These are phyloP conservation scores for Calonectria crousiana DNA, from an alignment of 2,329 filamentous ascomycete genomes.

Conservation along the genomic window DNA sequence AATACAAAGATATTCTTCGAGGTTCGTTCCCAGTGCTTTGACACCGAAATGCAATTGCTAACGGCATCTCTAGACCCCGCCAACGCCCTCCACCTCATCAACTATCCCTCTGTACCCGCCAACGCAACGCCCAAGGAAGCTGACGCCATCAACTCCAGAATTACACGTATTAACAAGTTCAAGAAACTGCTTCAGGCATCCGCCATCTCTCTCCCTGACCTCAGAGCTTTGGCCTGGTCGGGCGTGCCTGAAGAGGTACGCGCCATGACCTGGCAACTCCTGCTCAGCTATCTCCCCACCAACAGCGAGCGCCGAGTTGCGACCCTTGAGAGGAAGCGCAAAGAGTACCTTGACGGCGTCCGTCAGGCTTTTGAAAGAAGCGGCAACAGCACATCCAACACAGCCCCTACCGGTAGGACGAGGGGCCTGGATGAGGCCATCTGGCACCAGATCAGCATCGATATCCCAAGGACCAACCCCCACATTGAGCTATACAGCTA, in stretches of 20 bases:
- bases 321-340: conserved; percentile 92
- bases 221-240: conserved; percentile 91
- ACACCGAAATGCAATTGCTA: conserved; percentile 21
- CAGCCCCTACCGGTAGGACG: conserved; percentile 57
- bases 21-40: conserved; percentile 55
- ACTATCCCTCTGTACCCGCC: conserved; percentile 80
- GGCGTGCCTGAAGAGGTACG: conserved; percentile 95
- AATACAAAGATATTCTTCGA: conserved; percentile 95
- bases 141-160: conserved; percentile 87
- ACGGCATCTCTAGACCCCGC: conserved; percentile 72
- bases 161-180: conserved; percentile 97
- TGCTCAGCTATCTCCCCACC: conserved; percentile 96
- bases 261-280: conserved; percentile 98
- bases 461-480: conserved; percentile 95
- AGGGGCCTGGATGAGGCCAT: conserved; percentile 93
- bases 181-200: conserved; percentile 95
- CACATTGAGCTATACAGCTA: conserved; percentile 96
- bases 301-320: conserved; percentile 92
- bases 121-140: conserved; percentile 85
- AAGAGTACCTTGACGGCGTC: conserved; percentile 96
- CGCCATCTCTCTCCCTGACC: conserved; percentile 85
- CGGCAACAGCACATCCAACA: conserved; percentile 64
- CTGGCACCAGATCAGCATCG: conserved; percentile 99
- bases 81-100: conserved; percentile 94
- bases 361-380: conserved; percentile 77